Evolutionary conservation across 441 rosid species (phyloP).

Genomic region (Rhodomyrtus psidioides): DNA sequence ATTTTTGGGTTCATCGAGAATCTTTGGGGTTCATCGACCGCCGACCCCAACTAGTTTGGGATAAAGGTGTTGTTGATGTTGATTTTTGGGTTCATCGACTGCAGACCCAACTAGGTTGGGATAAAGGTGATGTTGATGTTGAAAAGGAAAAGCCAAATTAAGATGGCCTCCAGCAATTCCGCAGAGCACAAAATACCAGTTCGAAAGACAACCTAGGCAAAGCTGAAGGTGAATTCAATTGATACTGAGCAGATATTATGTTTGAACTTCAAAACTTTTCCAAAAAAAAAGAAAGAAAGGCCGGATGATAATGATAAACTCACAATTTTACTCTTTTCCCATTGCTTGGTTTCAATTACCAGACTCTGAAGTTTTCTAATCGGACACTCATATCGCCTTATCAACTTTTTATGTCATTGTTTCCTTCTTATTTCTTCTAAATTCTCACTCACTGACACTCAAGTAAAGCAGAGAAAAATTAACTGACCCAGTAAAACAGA

Average conservation of each 20-base stretch:
- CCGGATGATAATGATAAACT: background rate
- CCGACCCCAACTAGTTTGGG: too few relatives aligned
- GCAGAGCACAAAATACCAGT: background rate
- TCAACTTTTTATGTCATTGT: background rate
- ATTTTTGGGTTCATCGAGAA: too few relatives aligned
- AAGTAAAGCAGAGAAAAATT: background rate
- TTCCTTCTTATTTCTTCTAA: background rate
- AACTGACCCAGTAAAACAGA: conserved; percentile 82
- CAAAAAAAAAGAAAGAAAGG: background rate
- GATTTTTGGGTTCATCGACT: too few relatives aligned
- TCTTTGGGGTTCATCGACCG: too few relatives aligned
- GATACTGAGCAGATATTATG: background rate
- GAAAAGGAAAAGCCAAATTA: background rate
- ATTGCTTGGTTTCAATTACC: background rate
- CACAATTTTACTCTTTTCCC: background rate
- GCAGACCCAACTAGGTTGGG: too few relatives aligned
- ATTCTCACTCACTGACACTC: background rate
- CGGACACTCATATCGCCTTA: background rate
- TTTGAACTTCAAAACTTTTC: background rate
- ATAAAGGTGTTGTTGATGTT: too few relatives aligned
- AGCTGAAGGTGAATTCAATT: background rate
- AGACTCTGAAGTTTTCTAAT: conserved; percentile 1
- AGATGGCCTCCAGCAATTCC: background rate
- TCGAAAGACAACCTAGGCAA: background rate
- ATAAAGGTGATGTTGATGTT: too few relatives aligned